These are phyloP conservation scores for Cubamyces sp. DNA, from an alignment of 768 basidiomycete genomes.

Conservation along the genomic window DNA sequence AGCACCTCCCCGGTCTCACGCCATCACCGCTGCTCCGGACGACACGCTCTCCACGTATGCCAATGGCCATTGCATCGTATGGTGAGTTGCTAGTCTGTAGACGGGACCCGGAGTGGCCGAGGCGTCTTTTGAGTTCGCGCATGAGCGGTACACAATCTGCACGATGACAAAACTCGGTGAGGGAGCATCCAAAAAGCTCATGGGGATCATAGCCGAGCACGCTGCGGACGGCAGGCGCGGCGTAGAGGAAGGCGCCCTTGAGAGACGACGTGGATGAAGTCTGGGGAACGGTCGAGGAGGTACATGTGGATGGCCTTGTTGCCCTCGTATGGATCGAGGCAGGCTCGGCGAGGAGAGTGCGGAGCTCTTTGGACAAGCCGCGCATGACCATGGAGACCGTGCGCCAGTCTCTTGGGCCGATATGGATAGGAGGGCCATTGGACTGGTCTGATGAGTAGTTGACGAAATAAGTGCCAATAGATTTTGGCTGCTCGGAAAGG, in stretches of 20 bases:
- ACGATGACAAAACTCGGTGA: conserved; percentile 85
- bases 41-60: no score
- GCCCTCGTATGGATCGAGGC: conserved; percentile 38
- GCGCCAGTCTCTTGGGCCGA: conserved; percentile 38
- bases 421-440: conserved; percentile 21
- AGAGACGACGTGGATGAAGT: conserved; percentile 92
- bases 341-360: conserved; percentile 49
- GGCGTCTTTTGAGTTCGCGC: conserved; percentile 87
- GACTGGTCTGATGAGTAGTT: conserved; percentile 52
- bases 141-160: conserved; percentile 90
- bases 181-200: conserved; percentile 77
- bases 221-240: conserved; percentile 76
- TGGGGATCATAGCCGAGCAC: conserved; percentile 87
- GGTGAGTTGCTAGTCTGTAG: no score
- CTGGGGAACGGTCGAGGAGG: conserved; percentile 65
- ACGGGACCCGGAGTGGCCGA: conserved; percentile 36
- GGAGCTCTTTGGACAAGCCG: conserved; percentile 57
- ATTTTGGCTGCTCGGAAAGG: conserved; percentile 82
- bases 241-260: conserved; percentile 92
- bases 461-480: conserved; percentile 80
- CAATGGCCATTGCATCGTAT: no score
- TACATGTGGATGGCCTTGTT: conserved; percentile 59
- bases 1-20: no score
- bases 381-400: conserved; percentile 33
- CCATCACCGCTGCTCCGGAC: no score